Evolutionary conservation across 148 eudicot species (phyloP), one percentile per base, ranked within the genome.

Genomic region (Diospyros lotus): DNA sequence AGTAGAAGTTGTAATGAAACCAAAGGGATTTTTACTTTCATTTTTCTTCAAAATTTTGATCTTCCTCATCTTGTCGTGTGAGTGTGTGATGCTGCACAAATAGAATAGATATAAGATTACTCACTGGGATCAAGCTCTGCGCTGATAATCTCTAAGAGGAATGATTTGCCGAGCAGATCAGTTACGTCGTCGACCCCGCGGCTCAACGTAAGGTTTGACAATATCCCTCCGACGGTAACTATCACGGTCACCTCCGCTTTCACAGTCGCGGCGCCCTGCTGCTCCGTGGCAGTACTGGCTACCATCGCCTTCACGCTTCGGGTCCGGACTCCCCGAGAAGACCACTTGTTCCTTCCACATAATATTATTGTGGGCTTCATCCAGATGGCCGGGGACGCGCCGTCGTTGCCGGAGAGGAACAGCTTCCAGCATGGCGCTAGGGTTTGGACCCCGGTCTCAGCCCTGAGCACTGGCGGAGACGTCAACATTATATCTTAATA

Each of bases 91-190:
- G 28, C 28, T 28, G 28, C 28, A 28, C 28, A 43, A 65, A 3
- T 9, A 42, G 14, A 43, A 59, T 15, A 9, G 8, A 9, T 17
- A 48, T 17, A 5, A 48, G 4, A 10, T 9, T 6, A 78, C 85
- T 72, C 77, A 87, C 85, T 69, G 39, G 81, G 83, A 69, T 80
- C 75, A 56, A 75, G 71, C 6, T 85, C 74, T 4, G 87, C 80
- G 28, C 85, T 81, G 45, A 87, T 81, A 39, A 85, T 84, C 75
- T 87, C 88, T 61, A 87, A 39, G 2, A 42, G 77, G 60, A 87
- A 71, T 11, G 86, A 69, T 77, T 71, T 75, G 7, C 83, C 83
- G 3, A 85, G 45, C 45, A 85, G 11, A 72, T 85, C 85, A 4
- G 80, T 66, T 3, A 82, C 59, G 4, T 73, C 76, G 42, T 87